Conservation (phyloP, 1,284 basidiomycete genomes). For the Earliella scabrosa region DNA sequence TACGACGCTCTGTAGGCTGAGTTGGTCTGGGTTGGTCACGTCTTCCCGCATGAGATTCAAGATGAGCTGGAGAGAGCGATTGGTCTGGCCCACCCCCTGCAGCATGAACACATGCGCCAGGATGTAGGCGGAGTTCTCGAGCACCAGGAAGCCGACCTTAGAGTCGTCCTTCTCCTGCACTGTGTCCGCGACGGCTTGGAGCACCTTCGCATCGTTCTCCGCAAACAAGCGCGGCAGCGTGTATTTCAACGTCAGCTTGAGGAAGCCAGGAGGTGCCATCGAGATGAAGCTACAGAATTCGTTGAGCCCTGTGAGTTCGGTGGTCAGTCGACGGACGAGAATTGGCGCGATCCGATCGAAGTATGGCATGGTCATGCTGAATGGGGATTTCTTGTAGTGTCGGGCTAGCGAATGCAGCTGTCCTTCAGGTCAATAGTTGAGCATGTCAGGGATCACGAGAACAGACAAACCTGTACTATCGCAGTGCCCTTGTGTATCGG, state of each 20-base stretch:
- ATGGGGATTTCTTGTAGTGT: slow-evolving; percentile 66
- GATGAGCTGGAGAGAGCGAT: slow-evolving; percentile 67
- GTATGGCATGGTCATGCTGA: slow-evolving; percentile 73
- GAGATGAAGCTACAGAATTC: slow-evolving; percentile 71
- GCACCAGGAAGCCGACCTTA: slow-evolving; percentile 58
- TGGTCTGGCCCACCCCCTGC: slow-evolving; percentile 53
- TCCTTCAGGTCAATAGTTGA: not conserved
- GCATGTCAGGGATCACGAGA: not conserved
- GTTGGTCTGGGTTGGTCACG: slow-evolving; percentile 37
- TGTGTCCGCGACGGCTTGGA: slow-evolving; percentile 46
- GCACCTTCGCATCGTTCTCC: slow-evolving; percentile 50
- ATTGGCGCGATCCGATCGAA: slow-evolving; percentile 72
- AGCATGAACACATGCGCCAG: slow-evolving; percentile 77
- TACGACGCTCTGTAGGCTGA: slow-evolving; percentile 59
- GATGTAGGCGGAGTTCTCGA: slow-evolving; percentile 67
- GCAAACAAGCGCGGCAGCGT: slow-evolving; percentile 78
- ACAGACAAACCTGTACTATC: slow-evolving; percentile 62
- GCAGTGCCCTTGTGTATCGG: slow-evolving; percentile 72
- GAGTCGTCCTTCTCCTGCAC: slow-evolving; percentile 49
- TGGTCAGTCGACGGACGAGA: slow-evolving; percentile 62
- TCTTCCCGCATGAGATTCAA: slow-evolving; percentile 51
- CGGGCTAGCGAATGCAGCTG: slow-evolving; percentile 68
- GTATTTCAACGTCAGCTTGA: slow-evolving; percentile 65
- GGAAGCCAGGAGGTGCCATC: slow-evolving; percentile 61
- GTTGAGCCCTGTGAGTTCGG: slow-evolving; percentile 59